phyloP scores from a whole-genome alignment of 352 stramenopile genomes.

The Saprolegnia diclina region DNA sequence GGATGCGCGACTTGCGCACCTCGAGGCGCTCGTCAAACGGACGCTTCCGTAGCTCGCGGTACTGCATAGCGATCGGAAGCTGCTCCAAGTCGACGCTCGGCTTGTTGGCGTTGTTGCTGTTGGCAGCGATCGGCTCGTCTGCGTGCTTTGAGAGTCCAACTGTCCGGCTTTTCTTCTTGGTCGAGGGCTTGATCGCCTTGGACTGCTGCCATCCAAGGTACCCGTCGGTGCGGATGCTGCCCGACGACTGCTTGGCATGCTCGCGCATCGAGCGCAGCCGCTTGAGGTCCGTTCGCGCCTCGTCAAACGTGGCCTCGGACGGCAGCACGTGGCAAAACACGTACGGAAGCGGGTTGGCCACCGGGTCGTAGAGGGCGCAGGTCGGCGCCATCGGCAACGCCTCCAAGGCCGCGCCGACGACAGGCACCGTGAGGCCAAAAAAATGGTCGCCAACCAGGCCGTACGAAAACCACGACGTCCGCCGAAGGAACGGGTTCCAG shows the following conservation, averaged over 20 bases:
- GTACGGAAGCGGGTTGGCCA: conserved; percentile 46
- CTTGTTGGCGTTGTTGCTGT: conserved; percentile 9
- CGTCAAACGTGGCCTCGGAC: conserved; percentile 57
- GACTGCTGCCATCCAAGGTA: conserved; percentile 51
- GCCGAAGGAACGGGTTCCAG: conserved; percentile 65
- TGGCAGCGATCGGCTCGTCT: conserved; percentile 34
- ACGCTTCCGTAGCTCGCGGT: conserved; percentile 86
- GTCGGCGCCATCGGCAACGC: conserved; percentile 64
- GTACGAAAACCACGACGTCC: conserved; percentile 77
- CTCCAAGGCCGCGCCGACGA: conserved; percentile 64
- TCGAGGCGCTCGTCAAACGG: conserved; percentile 87
- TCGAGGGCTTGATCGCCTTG: conserved; percentile 35
- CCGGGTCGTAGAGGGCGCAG: conserved; percentile 37
- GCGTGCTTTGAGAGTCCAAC: conserved; percentile 48
- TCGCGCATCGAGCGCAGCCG: conserved; percentile 73
- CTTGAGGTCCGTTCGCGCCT: conserved; percentile 76
- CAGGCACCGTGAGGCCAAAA: conserved; percentile 71
- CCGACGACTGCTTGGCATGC: conserved; percentile 74
- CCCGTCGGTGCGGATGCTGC: conserved; percentile 82
- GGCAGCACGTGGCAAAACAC: conserved; percentile 82
- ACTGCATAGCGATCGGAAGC: conserved; percentile 83
- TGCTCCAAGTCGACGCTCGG: conserved; percentile 56
- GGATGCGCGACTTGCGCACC: conserved; percentile 91
- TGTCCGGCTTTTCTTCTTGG: conserved; percentile 27
- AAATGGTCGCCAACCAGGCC: conserved; percentile 70